Evolutionary conservation across 2,329 filamentous ascomycete species (phyloP), one percentile per base, ranked within the genome.

Genomic region (Emericellopsis atlantica): DNA sequence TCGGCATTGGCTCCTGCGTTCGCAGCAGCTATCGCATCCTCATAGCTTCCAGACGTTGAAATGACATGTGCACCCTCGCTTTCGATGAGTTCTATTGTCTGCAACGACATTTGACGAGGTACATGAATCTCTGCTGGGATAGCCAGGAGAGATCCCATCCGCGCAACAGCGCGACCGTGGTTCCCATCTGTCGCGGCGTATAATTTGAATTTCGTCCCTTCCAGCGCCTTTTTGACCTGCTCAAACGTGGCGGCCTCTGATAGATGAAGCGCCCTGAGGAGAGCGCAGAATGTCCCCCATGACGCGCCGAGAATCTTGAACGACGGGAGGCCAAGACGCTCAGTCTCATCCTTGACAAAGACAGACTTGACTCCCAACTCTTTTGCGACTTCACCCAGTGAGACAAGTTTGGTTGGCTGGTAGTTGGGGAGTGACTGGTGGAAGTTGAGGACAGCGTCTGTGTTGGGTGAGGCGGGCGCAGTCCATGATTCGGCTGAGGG

Each of bases 281-380:
- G 51, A 12, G 79, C 74, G 6, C 72, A 69, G 49, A 76, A 80
- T 4, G 74, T 69, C 0, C 74, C 82, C 82, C 82, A 90, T 1
- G 80, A 84, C 1, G 84, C 84, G 16, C 84, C 85, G 0, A 89
- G 70, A 36, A 89, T 84, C 57, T 92, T 92, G 66, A 87, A 87
- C 0, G 81, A 70, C 0, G 81, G 79, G 2, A 87, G 65, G 0
- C 76, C 76, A 33, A 84, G 72, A 3, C 83, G 72, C 42, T 59
- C 61, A 18, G 71, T 75, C 54, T 88, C 83, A 50, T 85, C 74
- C 54, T 89, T 88, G 45, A 86, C 49, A 32, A 76, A 66, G 6
- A 87, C 62, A 6, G 65, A 59, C 1, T 57, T 58, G 12, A 83
- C 57, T 0, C 70, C 70, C 0, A 84, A 57, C 15, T 76, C 65